Evolutionary conservation across 805 yeast species (phyloP), one percentile per base, ranked within the genome.

Genomic region (Lachancea waltii): DNA sequence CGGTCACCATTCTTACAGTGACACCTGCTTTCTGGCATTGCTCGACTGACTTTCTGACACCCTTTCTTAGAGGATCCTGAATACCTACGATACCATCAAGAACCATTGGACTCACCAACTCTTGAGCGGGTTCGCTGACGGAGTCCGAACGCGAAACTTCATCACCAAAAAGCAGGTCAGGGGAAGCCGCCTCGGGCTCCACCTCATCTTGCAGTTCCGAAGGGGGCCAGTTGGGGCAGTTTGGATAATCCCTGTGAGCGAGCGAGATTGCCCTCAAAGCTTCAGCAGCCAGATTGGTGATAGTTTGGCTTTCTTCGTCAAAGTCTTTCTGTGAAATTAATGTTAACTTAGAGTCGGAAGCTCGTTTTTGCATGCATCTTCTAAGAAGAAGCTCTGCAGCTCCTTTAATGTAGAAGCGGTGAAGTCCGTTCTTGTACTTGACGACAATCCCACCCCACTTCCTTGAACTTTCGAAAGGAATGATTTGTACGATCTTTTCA

Each of bases 1-100:
- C 99, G 15, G 99, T 92, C 31, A 92, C 97, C 98, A 92, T 92
- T 49, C 96, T 73, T 14, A 92, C 97, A 17, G 82, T 75, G 17
- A 92, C 97, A 41, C 98, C 97, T 1, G 98, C 97, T 23, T 68
- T 68, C 49, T 77, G 79, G 65, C 98, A 92, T 54, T 82, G 81
- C 27, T 70, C 68, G 20, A 92, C 95, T 1, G 98, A 95, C 30
- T 81, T 79, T n/a, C 77, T 72, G 7, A 92, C 97, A 45, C 96
- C 97, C 4, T 73, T 74, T 51, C 97, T 79, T 42, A 92, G 69
- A 0, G 98, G 98, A 64, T 92, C 98, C 65, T 86, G 90, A 53
- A 92, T 85, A 46, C 97, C 99, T 28, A 89, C 87, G 29, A 90
- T 64, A 37, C 80, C 77, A 54, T 90, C 81, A 27, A 87, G 66